A percentile compares a stretch with the other conserved stretches of the same genome.
Conservation (phyloP, 768 basidiomycete species). For the Cystoderma amianthinum region DNA sequence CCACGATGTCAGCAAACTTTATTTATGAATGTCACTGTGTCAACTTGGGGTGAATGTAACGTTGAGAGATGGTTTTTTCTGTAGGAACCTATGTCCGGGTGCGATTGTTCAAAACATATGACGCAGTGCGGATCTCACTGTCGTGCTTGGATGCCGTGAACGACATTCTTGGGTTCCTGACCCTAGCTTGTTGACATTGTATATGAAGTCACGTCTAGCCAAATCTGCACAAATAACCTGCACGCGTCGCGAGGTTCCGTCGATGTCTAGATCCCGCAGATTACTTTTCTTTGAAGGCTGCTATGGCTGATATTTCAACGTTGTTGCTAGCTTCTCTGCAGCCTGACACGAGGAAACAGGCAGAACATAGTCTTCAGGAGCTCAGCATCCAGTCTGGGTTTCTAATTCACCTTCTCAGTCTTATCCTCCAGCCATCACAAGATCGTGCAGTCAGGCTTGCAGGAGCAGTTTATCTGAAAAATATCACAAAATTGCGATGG, state of each 20-base stretch:
- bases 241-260: slow-evolving; percentile 2
- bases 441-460: slow-evolving; percentile 73
- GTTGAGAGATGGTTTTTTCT: too few species aligned
- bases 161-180: background rate
- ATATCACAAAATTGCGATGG: slow-evolving; percentile 83
- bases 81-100: too few species aligned
- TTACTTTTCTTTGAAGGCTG: slow-evolving; percentile 1
- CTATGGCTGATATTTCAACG: slow-evolving; percentile 64
- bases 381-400: slow-evolving; percentile 75
- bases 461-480: slow-evolving; percentile 89
- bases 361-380: slow-evolving; percentile 68
- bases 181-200: background rate
- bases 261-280: background rate
- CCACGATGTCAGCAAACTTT: too few species aligned
- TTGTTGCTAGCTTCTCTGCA: slow-evolving; percentile 69
- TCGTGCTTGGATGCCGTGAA: background rate
- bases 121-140: background rate
- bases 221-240: slow-evolving; percentile 21
- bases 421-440: slow-evolving; percentile 65
- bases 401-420: slow-evolving; percentile 66
- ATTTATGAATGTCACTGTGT: background rate
- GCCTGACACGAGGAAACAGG: slow-evolving; percentile 65
- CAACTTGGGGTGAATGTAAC: background rate
- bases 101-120: too few species aligned
- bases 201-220: slow-evolving; percentile 16